These are phyloP conservation scores for Aspergillus latus DNA, from an alignment of 2,329 filamentous ascomycete species.

Conservation along the genomic window DNA sequence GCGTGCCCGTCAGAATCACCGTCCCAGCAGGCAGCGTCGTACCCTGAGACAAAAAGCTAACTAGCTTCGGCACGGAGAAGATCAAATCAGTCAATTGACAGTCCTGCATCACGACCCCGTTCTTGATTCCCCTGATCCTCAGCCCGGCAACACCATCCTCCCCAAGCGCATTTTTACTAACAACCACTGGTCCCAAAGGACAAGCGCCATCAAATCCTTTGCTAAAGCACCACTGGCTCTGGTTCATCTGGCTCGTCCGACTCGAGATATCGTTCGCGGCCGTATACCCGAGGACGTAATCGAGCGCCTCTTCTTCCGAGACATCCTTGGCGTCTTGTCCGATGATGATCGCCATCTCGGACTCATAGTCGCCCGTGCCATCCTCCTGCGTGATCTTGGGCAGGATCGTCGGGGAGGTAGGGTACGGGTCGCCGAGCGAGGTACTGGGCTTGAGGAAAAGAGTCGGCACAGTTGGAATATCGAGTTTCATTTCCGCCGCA, in stretches of 20 bases:
- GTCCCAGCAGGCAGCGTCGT: slow-evolving; percentile 46
- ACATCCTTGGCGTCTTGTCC: slow-evolving; percentile 56
- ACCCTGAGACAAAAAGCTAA: slow-evolving; percentile 43
- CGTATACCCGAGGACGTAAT: slow-evolving; percentile 65
- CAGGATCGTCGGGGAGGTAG: slow-evolving; percentile 48
- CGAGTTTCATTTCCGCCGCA: slow-evolving; percentile 54
- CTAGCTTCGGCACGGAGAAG: slow-evolving; percentile 50
- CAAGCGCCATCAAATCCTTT: slow-evolving; percentile 61
- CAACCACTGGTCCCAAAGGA: slow-evolving; percentile 46
- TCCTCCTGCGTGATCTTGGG: slow-evolving; percentile 55
- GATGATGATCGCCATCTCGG: slow-evolving; percentile 59
- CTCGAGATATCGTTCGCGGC: slow-evolving; percentile 64
- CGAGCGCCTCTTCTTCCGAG: slow-evolving; percentile 55
- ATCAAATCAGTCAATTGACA: slow-evolving; percentile 53
- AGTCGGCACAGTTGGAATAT: slow-evolving; percentile 55
- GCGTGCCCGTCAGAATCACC: slow-evolving; percentile 47
- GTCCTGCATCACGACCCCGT: slow-evolving; percentile 54
- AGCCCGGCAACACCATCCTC: slow-evolving; percentile 31
- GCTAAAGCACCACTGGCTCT: slow-evolving; percentile 59
- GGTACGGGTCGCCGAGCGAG: slow-evolving; percentile 55
- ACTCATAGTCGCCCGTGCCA: slow-evolving; percentile 60
- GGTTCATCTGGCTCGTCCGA: slow-evolving; percentile 55
- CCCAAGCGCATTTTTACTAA: not conserved
- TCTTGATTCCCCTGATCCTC: slow-evolving; percentile 43
- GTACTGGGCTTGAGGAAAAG: slow-evolving; percentile 61